Evolutionary conservation across 768 basidiomycete genomes (phyloP), one percentile per base, ranked within the genome.

Genomic region (Leccinum disarticulatum): DNA sequence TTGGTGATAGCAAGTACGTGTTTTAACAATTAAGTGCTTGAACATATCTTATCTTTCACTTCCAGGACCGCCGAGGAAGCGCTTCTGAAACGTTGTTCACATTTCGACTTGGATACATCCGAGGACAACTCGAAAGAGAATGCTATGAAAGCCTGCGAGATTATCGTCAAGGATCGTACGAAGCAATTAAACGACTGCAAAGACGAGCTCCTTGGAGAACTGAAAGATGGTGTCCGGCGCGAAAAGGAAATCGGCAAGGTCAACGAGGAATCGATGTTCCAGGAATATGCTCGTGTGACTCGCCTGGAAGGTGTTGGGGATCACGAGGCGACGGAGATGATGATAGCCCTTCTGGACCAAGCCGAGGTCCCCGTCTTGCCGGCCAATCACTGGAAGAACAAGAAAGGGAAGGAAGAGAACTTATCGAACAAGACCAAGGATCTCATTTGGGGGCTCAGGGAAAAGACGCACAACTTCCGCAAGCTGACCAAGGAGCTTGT

Each of bases 21-120:
- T 36, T 27, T 27, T 55, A 31, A 43, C 35, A 33, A 31, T 27
- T 49, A 10, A 48, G 8, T 22, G 54, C 25, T 36, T 17, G 14
- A 22, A 17, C 25, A 7, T 22, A 54, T 55, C 35, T 46, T 55
- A 58, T 33, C 43, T 31, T 55, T 55, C 56, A 60, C 61, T 49
- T 22, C 38, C 60, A 94, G 92, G 65, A 84, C 92, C 61, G 92
- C 92, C 3, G 92, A 94, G 68, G 93, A 97, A 77, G 94, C 95
- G 2, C 82, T 98, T 11, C 81, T 98, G 59, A 98, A 98, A 70
- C 89, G 95, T 41, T 96, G 94, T 70, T 95, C 95, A 6, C 95
- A 96, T 71, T 98, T 96, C 73, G 92, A 94, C 64, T 80, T 95
- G 35, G 91, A 93, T 56, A 84, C 83, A n/a, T 70, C 73, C 30